A percentile compares a stretch with the other conserved stretches of the same genome.
Evolutionary conservation across 495 filamentous ascomycete genomes (phyloP).

Genomic region (Bathelium albidoporum): DNA sequence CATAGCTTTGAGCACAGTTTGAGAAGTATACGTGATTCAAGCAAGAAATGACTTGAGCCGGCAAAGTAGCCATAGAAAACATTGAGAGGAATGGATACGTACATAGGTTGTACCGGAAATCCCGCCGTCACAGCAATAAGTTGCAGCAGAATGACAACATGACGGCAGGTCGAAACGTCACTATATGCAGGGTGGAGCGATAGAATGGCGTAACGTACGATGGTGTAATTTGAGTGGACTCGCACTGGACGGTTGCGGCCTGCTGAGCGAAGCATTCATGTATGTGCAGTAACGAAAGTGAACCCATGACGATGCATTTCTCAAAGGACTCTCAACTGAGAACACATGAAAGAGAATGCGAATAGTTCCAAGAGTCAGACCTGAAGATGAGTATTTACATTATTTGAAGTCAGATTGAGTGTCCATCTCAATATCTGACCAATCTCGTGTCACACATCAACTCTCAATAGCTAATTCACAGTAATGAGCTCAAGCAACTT

Average conservation of each 20-base stretch:
- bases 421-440: background rate
- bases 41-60: no score
- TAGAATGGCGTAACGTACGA: no score
- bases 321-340: background rate
- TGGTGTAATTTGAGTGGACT: no score
- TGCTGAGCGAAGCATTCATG: background rate
- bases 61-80: no score
- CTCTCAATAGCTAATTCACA: background rate
- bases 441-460: background rate
- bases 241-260: background rate
- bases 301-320: background rate
- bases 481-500: background rate
- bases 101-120: no score
- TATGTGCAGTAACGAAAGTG: background rate
- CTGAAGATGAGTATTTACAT: constrained; percentile 1
- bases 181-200: no score
- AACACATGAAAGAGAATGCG: background rate
- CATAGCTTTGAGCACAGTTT: no score
- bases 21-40: no score
- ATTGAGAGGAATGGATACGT: no score
- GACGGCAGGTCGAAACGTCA: no score
- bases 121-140: no score
- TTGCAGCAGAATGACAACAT: no score
- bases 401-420: background rate
- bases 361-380: background rate